A percentile compares a stretch with the other conserved stretches of the same genome.
Evolutionary conservation across 176 grass and related monocot species (phyloP).

Genomic region (Neostapfia colusana): DNA sequence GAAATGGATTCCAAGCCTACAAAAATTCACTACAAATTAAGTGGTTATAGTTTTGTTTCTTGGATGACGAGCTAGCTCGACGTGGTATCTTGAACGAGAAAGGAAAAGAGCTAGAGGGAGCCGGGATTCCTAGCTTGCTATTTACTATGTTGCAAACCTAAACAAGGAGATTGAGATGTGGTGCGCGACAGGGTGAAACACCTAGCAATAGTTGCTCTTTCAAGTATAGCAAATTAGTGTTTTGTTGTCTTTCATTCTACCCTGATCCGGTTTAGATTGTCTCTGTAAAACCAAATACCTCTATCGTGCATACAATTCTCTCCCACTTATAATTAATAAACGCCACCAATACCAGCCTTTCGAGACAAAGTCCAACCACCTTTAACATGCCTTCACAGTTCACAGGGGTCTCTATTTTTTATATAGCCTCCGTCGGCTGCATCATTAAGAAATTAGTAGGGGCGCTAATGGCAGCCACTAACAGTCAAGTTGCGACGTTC

Average conservation of each 20-base stretch:
- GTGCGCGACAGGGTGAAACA: too few relatives aligned
- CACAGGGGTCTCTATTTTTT: neutral
- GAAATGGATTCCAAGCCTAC: neutral
- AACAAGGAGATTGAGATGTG: too few relatives aligned
- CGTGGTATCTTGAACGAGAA: neutral
- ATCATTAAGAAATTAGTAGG: slow-evolving; percentile 18
- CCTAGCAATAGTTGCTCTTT: too few relatives aligned
- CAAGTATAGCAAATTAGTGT: too few relatives aligned
- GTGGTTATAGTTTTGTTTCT: slow-evolving; percentile 16
- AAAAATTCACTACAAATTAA: slow-evolving; percentile 19
- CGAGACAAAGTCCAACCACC: slow-evolving; percentile 24
- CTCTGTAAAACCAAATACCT: too few relatives aligned
- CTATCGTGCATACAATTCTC: too few relatives aligned
- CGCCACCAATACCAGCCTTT: too few relatives aligned
- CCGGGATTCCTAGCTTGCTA: neutral
- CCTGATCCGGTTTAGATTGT: too few relatives aligned
- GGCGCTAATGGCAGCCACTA: slow-evolving; percentile 19
- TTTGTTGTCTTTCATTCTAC: too few relatives aligned
- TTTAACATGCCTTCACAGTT: slow-evolving; percentile 31
- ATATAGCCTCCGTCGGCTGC: neutral
- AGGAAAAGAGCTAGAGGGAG: neutral
- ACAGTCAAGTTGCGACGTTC: slow-evolving; percentile 8
- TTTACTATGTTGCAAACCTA: too few relatives aligned
- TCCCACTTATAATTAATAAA: too few relatives aligned
- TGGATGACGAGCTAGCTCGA: slow-evolving; percentile 4